Evolutionary conservation across 495 filamentous ascomycete genomes (phyloP).

Genomic region (Penicillium odoratum): DNA sequence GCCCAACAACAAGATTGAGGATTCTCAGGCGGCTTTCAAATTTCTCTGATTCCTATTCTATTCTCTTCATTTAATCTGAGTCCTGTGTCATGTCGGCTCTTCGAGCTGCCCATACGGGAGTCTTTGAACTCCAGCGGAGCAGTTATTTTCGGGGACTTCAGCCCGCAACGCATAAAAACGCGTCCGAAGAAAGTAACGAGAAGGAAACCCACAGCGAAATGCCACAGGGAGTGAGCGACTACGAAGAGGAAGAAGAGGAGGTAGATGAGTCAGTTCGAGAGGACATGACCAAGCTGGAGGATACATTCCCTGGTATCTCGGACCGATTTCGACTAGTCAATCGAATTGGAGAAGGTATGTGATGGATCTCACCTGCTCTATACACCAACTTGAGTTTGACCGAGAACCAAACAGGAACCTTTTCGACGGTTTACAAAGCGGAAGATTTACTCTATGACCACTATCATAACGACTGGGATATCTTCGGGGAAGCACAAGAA

Average conservation of each 20-base stretch:
- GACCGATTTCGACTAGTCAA: constrained; percentile 87
- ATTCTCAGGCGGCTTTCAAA: neutral
- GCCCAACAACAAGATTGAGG: neutral
- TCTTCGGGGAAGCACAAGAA: constrained; percentile 57
- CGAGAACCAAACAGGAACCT: constrained; percentile 64
- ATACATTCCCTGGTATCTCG: constrained; percentile 79
- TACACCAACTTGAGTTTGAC: constrained; percentile 7
- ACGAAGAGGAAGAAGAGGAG: constrained; percentile 40
- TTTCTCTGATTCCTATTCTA: neutral
- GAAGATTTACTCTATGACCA: constrained; percentile 88
- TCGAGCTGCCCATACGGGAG: constrained; percentile 23
- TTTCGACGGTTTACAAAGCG: constrained; percentile 98
- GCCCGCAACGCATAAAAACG: constrained; percentile 22
- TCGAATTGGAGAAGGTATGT: constrained; percentile 88
- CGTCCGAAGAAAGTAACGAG: constrained; percentile 31
- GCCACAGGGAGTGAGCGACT: constrained; percentile 15
- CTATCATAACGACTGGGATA: constrained; percentile 86
- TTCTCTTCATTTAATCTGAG: neutral
- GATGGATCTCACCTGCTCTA: neutral
- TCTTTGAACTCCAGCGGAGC: constrained; percentile 27
- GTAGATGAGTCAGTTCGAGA: constrained; percentile 72
- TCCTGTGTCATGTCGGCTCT: constrained; percentile 31
- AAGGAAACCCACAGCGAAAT: constrained; percentile 28
- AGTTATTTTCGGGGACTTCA: constrained; percentile 17
- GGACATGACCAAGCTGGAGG: constrained; percentile 83